Percentiles rank a stretch among this genome's conserved stretches.
These are phyloP conservation scores for Zarea fungicola DNA, from an alignment of 2,329 filamentous ascomycete genomes.

Conservation along the genomic window DNA sequence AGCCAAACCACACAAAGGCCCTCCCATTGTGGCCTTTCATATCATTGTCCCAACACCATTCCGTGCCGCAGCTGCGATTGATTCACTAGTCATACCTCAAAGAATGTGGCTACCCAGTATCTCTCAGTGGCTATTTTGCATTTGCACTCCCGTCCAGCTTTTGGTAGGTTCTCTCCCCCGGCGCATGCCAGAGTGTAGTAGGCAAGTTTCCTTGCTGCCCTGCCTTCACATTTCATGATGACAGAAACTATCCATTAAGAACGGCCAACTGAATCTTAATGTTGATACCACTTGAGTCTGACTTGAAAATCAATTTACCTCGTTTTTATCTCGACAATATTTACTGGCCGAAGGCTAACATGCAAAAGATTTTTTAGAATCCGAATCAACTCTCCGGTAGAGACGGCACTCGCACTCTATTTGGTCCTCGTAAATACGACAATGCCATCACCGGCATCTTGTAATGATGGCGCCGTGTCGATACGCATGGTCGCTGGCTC, in stretches of 20 bases:
- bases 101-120: too few species aligned
- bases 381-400: background rate
- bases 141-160: too few species aligned
- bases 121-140: too few species aligned
- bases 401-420: background rate
- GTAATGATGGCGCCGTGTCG: background rate
- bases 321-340: slow-evolving; percentile 4
- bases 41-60: too few species aligned
- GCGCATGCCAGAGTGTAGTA: too few species aligned
- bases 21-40: too few species aligned
- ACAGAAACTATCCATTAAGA: slow-evolving; percentile 53
- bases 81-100: too few species aligned
- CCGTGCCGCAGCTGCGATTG: too few species aligned
- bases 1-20: too few species aligned
- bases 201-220: too few species aligned
- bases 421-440: background rate
- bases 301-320: slow-evolving; percentile 22
- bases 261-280: slow-evolving; percentile 60
- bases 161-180: slow-evolving; percentile 9
- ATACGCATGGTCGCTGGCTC: background rate
- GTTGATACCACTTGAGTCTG: slow-evolving; percentile 64
- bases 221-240: slow-evolving; percentile 42
- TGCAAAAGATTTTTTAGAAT: background rate
- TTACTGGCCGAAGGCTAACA: slow-evolving; percentile 1
- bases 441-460: background rate